Evolutionary conservation across 208 protist genomes (phyloP), one percentile per base, ranked within the genome.

Genomic region (Tritrichomonas foetus): DNA sequence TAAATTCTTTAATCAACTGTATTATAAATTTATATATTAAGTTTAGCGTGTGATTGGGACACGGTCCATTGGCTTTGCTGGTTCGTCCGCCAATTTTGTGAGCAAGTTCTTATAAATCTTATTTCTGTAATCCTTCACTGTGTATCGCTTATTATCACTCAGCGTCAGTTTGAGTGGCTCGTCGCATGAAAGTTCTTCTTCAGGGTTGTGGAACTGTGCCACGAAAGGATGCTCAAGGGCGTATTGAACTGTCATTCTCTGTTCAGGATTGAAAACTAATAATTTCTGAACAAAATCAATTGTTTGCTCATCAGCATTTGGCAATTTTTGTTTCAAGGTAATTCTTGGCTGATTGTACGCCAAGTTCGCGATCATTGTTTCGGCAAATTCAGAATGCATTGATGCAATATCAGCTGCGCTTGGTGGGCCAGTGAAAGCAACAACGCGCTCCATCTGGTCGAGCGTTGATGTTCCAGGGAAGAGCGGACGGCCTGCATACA

Each of bases 381-480:
- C 41, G 20, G 57, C 33, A 66, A 93, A 69, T 30, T 72, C 33
- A 5, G 50, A 93, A n/a, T 36, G 55, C 50, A 93, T 69, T 3
- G 55, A 47, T 36, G 0, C 33, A 33, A 93, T 93, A n/a, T 93
- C 55, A n/a, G 30, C 0, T 44, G 0, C 20, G 14, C n/a, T 69
- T 49, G 55, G 89, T 27, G 30, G 57, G 20, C 89, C 89, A 53
- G 57, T 93, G 5, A 74, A 30, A 74, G 50, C 14, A 50, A 93
- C 89, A 49, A 93, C 39, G 8, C 55, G 9, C 14, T 93, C 89
- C 57, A 95, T 92, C 72, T 95, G 78, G 41, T 95, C 84, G 0
- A 95, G 5, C 57, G 94, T 92, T 1, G 93, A 93, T n/a, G 50
- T 44, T 14, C 94, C 94, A 9, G 92, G 57, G 61, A 95, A 95